phyloP scores from a whole-genome alignment of 805 yeast genomes.

The Maudiozyma barnettii region DNA sequence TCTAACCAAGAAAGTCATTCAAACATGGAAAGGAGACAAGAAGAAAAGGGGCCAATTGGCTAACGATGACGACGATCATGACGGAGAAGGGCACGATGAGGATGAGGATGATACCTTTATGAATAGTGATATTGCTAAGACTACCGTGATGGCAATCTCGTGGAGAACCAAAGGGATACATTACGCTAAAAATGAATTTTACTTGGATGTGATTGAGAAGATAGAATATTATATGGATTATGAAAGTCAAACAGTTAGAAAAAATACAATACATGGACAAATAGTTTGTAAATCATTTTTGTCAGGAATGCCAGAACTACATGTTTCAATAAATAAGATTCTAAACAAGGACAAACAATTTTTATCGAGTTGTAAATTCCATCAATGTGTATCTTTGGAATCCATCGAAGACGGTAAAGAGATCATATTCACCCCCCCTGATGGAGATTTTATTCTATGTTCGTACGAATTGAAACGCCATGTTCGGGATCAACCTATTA shows the following conservation, averaged over 20 bases:
- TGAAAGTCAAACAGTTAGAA: conserved; percentile 48
- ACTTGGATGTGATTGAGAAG: conserved; percentile 73
- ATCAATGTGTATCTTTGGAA: conserved; percentile 76
- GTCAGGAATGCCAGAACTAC: conserved; percentile 83
- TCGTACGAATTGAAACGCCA: conserved; percentile 29
- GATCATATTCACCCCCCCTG: conserved; percentile 81
- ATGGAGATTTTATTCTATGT: conserved; percentile 65
- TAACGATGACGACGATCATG: neutral
- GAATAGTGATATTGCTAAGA: conserved; percentile 64
- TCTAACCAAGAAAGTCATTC: conserved; percentile 7
- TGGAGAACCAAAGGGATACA: conserved; percentile 91
- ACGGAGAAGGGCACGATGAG: conserved; percentile 2
- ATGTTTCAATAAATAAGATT: conserved; percentile 66
- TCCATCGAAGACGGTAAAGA: conserved; percentile 44
- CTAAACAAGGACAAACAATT: conserved; percentile 33
- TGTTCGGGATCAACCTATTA: conserved; percentile 32
- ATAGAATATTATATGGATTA: conserved; percentile 59
- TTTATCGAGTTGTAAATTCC: conserved; percentile 67
- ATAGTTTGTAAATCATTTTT: conserved; percentile 65
- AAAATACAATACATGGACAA: conserved; percentile 63
- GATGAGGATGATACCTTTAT: conserved; percentile 32
- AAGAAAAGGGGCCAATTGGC: neutral
- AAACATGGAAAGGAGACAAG: conserved; percentile 4
- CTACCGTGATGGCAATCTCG: conserved; percentile 68
- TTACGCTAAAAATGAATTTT: conserved; percentile 83